Evolutionary conservation across 2,329 filamentous ascomycete species (phyloP), one percentile per base, ranked within the genome.

Genomic region (Zopfia rhizophila): DNA sequence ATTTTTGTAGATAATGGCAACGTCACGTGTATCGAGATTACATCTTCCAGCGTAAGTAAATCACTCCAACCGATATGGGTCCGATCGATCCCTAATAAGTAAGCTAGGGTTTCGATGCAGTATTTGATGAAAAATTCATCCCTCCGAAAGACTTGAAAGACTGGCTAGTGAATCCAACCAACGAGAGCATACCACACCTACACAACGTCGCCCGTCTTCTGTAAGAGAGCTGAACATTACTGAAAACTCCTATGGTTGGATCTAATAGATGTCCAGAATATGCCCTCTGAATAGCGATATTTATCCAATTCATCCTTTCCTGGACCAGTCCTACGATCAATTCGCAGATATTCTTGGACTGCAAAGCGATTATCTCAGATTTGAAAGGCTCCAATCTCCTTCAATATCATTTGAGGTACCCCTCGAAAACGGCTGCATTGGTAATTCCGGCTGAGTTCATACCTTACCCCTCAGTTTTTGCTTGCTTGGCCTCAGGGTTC

Each of bases 401-500:
- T 25, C 42, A 18, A 27, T 32, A 27, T 19, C 19, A 27, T 39
- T 45, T 21, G 25, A 45, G 14, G 42, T 45, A 13, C 35, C 42
- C 6, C 21, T 45, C 5, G 35, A 33, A 13, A 23, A 32, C 7
- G 27, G 35, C 2, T 5, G n/a, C n/a, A 38, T 23, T 14, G 41
- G 41, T 45, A 18, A n/a, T n/a, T n/a, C n/a, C n/a, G n/a, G n/a
- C n/a, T n/a, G n/a, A n/a, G n/a, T n/a, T 31, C 17, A 31, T 18
- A 21, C 24, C 33, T n/a, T 21, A 7, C 12, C 19, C 13, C n/a
- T 37, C 16, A 12, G n/a, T 3, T 37, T 37, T 16, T 18, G 10
- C n/a, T 6, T 25, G 21, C 19, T 17, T 21, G 28, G 14, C 13
- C n/a, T 6, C 22, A 35, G 43, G 36, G 7, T 46, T 46, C 17